These are phyloP conservation scores for Begonia masoniana DNA, from an alignment of 306 rosid genomes.

Conservation along the genomic window DNA sequence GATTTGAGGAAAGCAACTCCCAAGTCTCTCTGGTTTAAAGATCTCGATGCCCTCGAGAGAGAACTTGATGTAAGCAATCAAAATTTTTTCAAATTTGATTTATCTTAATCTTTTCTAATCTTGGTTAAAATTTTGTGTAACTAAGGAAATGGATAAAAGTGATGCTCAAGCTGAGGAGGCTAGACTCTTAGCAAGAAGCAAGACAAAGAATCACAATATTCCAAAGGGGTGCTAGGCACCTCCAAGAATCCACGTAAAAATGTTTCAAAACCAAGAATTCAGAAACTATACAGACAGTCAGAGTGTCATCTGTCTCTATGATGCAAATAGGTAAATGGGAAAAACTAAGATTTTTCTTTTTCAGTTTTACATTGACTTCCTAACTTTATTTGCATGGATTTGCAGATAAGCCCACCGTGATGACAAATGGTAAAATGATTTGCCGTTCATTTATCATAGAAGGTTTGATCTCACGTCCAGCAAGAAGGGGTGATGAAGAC, in stretches of 20 bases:
- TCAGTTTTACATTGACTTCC: background rate
- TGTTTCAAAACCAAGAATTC: slow-evolving; percentile 37
- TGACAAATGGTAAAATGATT: too few species aligned
- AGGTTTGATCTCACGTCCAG: too few species aligned
- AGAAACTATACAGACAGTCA: slow-evolving; percentile 31
- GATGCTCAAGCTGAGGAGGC: slow-evolving; percentile 46
- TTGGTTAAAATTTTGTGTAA: background rate
- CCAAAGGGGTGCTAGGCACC: slow-evolving; percentile 29
- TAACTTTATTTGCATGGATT: slow-evolving; percentile 5
- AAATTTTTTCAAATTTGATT: too few species aligned
- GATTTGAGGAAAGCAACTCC: slow-evolving; percentile 58
- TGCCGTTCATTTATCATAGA: too few species aligned
- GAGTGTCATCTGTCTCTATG: slow-evolving; percentile 24
- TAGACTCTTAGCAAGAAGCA: slow-evolving; percentile 34
- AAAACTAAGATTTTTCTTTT: background rate
- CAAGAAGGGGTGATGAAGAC: too few species aligned
- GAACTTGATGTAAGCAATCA: slow-evolving; percentile 50
- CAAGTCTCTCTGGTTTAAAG: slow-evolving; percentile 57
- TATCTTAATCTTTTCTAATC: too few species aligned
- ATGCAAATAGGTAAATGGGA: slow-evolving; percentile 49
- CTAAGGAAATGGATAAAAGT: slow-evolving; percentile 56
- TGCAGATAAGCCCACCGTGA: too few species aligned
- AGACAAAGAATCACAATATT: slow-evolving; percentile 19
- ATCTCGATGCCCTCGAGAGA: slow-evolving; percentile 56
- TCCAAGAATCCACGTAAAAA: slow-evolving; percentile 59